Conservation (phyloP, 176 grass and related monocot species). For the Carex littledalei region DNA sequence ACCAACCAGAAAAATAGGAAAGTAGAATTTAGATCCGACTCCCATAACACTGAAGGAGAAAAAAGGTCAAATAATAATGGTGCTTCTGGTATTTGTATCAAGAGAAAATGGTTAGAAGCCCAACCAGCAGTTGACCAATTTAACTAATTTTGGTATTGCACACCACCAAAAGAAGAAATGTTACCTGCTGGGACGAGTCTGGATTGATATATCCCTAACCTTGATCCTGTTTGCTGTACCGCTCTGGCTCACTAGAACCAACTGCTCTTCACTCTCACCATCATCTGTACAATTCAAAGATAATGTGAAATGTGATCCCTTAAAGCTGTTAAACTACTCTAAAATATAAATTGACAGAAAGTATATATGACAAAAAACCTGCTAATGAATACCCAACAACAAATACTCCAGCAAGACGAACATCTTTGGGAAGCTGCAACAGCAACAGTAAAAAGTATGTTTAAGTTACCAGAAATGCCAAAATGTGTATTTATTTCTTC, state of each 20-base stretch:
- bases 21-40: neutral
- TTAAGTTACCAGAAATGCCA: neutral
- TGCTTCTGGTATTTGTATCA: neutral
- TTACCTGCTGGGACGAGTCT: constrained; percentile 51
- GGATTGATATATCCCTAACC: constrained; percentile 78
- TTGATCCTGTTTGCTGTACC: constrained; percentile 88
- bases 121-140: neutral
- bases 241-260: constrained; percentile 94
- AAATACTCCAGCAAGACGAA: constrained; percentile 76
- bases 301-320: neutral
- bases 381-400: constrained; percentile 64
- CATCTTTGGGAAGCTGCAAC: constrained; percentile 62
- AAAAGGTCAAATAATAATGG: neutral
- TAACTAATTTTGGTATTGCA: neutral
- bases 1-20: neutral
- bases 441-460: constrained; percentile 17
- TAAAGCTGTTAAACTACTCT: neutral
- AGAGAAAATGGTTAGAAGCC: neutral
- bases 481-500: neutral
- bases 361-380: constrained; percentile 40
- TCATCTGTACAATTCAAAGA: constrained; percentile 47
- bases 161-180: neutral
- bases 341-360: constrained; percentile 2
- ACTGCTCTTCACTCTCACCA: constrained; percentile 71
- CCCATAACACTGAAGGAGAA: neutral